A percentile compares a stretch with the other conserved stretches of the same genome.
Conservation (phyloP, 495 filamentous ascomycete species). For the Neurospora sp. region DNA sequence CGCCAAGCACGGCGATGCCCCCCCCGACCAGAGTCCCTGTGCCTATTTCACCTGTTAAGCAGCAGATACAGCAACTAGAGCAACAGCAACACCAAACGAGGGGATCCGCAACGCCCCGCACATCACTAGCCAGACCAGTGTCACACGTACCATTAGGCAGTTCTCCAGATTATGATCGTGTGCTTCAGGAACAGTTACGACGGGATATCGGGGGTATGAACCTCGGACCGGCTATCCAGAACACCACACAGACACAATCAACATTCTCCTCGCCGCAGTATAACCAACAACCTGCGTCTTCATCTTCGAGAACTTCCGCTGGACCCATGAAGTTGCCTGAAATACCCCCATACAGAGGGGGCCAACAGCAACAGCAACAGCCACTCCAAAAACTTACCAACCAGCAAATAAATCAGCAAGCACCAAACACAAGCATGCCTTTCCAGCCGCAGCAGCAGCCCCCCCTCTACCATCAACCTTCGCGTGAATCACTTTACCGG, state of each 20-base stretch:
- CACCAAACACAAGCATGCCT: conserved; percentile 10
- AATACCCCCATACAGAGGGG: conserved; percentile 43
- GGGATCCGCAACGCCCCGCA: conserved; percentile 36
- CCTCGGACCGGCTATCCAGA: conserved; percentile 19
- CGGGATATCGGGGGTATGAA: conserved; percentile 48
- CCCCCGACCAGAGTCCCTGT: conserved; percentile 57
- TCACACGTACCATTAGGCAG: conserved; percentile 14
- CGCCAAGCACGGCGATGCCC: conserved; percentile 8
- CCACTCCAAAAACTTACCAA: conserved; percentile 22
- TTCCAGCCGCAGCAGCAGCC: conserved; percentile 10
- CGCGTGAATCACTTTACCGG: conserved; percentile 5
- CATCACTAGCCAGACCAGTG: conserved; percentile 29
- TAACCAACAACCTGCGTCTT: conserved; percentile 16
- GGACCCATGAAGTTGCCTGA: conserved; percentile 37
- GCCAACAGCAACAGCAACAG: conserved; percentile 12
- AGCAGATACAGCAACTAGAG: conserved; percentile 2
- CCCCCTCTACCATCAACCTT: conserved; percentile 24
- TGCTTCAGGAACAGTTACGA: conserved; percentile 49
- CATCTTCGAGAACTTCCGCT: conserved; percentile 8
- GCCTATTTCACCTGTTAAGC: conserved; percentile 44
- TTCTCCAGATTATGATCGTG: conserved; percentile 50
- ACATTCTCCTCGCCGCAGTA: conserved; percentile 5
- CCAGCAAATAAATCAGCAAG: conserved; percentile 10
- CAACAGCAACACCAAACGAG: neutral
- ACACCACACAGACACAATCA: conserved; percentile 9